phyloP scores from a whole-genome alignment of 129 eudicot genomes.

The Tanacetum coccineum region DNA sequence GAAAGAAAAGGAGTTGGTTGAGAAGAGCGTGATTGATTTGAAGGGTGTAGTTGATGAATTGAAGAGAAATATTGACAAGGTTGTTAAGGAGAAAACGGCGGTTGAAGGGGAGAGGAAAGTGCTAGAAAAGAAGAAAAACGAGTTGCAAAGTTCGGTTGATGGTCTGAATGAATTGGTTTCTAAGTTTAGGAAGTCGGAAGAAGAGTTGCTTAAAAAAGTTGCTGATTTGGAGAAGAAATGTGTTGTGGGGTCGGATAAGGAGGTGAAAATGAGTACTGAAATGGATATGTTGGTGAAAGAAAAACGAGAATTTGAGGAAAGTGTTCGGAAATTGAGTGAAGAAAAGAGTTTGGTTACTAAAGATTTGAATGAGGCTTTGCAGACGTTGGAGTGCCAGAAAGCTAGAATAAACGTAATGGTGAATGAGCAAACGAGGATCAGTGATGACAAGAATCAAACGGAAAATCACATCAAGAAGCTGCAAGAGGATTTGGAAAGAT shows the following conservation, averaged over 20 bases:
- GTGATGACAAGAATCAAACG: constrained; percentile 33
- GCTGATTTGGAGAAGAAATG: constrained; percentile 49
- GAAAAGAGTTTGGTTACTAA: constrained; percentile 39
- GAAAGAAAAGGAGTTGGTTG: constrained; percentile 32
- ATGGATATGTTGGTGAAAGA: constrained; percentile 44
- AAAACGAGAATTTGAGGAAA: constrained; percentile 34
- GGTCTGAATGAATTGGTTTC: constrained; percentile 39
- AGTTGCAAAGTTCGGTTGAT: constrained; percentile 41
- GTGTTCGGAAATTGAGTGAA: constrained; percentile 18
- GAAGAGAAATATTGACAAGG: constrained; percentile 32
- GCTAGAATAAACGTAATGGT: constrained; percentile 21
- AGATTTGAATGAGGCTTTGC: constrained; percentile 36
- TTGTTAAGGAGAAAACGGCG: constrained; percentile 33
- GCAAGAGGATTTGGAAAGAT: constrained; percentile 27
- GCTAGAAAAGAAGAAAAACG: constrained; percentile 32
- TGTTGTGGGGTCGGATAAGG: constrained; percentile 34
- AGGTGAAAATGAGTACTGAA: constrained; percentile 31
- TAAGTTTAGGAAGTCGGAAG: constrained; percentile 40
- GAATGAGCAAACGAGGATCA: constrained; percentile 35
- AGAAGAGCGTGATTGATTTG: constrained; percentile 33
- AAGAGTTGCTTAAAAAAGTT: constrained; percentile 30
- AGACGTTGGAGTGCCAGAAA: constrained; percentile 31
- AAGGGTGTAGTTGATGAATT: constrained; percentile 30
- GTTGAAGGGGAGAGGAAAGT: constrained; percentile 39
- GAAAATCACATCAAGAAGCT: constrained; percentile 37